A percentile compares a stretch with the other conserved stretches of the same genome.
These are phyloP conservation scores for Scutellaria barbata DNA, from an alignment of 257 asterid species.

Conservation along the genomic window DNA sequence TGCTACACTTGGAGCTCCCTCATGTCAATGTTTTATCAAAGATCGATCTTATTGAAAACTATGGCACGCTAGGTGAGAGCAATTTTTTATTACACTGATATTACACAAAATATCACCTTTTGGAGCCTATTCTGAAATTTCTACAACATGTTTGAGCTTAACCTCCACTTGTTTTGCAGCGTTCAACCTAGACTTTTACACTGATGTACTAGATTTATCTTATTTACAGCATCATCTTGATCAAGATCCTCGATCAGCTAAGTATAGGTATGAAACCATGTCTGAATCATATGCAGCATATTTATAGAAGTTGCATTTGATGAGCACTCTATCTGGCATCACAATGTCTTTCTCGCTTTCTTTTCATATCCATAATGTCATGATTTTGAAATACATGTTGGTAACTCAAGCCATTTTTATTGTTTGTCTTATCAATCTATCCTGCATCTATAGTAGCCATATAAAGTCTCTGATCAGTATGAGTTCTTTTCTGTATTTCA, in stretches of 20 bases:
- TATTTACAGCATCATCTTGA: conserved; percentile 82
- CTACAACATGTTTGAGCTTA: conserved; percentile 14
- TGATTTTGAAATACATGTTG: not conserved
- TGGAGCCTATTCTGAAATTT: conserved; percentile 29
- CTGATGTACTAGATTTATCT: conserved; percentile 87
- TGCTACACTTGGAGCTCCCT: conserved; percentile 96
- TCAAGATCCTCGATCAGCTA: conserved; percentile 91
- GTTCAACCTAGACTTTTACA: conserved; percentile 95
- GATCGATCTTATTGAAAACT: conserved; percentile 92
- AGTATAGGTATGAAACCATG: conserved; percentile 60
- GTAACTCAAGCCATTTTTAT: not conserved
- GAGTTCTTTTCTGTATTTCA: not conserved
- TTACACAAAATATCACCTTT: conserved; percentile 22
- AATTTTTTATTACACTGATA: conserved; percentile 19
- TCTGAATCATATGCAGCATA: conserved; percentile 16
- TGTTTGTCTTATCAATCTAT: not conserved
- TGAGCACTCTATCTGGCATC: conserved; percentile 12
- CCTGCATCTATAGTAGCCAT: not conserved
- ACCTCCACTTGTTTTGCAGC: conserved; percentile 57
- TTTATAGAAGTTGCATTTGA: not conserved
- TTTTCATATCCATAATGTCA: not conserved
- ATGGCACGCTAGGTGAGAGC: conserved; percentile 81
- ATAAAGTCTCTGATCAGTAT: not conserved
- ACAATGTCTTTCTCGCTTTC: conserved; percentile 1
- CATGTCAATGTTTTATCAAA: conserved; percentile 95